phyloP scores from a whole-genome alignment of 306 rosid species.

The Astragalus glycyphyllos region DNA sequence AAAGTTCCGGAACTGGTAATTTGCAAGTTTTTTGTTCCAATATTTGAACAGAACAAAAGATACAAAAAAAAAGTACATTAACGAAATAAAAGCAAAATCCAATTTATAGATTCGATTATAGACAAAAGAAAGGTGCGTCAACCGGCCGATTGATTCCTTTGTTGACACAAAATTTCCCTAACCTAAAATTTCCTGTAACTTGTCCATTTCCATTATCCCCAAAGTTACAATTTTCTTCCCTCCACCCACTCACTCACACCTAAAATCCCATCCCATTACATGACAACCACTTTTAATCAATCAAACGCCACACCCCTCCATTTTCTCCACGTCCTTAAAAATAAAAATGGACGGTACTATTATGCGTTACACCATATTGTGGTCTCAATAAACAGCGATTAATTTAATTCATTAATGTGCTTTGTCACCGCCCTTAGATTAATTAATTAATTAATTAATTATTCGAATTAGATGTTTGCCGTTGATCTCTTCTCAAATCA shows the following conservation, averaged over 20 bases:
- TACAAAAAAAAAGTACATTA: not conserved
- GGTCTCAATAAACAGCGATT: not conserved
- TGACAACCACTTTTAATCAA: constrained; percentile 29
- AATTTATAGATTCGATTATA: constrained; percentile 36
- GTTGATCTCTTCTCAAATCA: constrained; percentile 63
- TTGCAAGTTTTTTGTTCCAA: not conserved
- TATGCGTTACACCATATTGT: too few relatives aligned
- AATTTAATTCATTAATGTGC: not conserved
- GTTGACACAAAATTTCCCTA: constrained; percentile 44
- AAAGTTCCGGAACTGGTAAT: too few relatives aligned
- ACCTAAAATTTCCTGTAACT: constrained; percentile 15
- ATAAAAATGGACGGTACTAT: not conserved
- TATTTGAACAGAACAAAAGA: not conserved
- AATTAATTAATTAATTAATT: constrained; percentile 11
- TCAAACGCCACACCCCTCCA: not conserved
- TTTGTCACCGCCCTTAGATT: not conserved
- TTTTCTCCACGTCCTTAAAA: not conserved
- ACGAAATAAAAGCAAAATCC: not conserved
- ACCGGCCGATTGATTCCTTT: constrained; percentile 38
- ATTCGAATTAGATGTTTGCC: not conserved
- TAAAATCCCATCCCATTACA: constrained; percentile 31
- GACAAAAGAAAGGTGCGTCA: constrained; percentile 39
- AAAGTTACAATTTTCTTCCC: not conserved
- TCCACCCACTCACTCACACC: not conserved
- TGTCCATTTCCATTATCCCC: constrained; percentile 8